Percentiles rank a stretch among this genome's conserved stretches.
Evolutionary conservation across 345 rosid genomes (phyloP).

Genomic region (Erodium maritimum): DNA sequence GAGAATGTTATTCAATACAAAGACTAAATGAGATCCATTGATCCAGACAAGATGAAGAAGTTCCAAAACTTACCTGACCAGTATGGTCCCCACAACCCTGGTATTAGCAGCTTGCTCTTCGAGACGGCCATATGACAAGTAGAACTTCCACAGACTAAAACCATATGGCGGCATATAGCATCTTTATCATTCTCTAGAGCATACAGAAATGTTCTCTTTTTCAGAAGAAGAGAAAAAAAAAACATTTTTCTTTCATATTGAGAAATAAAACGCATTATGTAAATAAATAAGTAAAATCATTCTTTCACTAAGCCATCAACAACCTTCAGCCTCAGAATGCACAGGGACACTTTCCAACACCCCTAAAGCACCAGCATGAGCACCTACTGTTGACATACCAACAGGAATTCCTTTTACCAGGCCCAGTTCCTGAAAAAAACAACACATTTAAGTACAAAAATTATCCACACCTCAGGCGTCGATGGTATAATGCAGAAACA

Average conservation of each 20-base stretch:
- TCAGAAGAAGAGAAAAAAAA: no score
- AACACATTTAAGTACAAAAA: conserved; percentile 1
- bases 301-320: conserved; percentile 5
- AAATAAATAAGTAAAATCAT: background rate
- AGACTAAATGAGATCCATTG: background rate
- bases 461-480: background rate
- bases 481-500: no score
- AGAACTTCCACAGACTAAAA: conserved; percentile 89
- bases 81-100: conserved; percentile 97
- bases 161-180: conserved; percentile 67
- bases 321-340: conserved; percentile 37
- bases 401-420: conserved; percentile 74
- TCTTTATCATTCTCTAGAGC: conserved; percentile 42
- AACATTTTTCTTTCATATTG: no score
- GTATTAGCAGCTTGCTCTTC: conserved; percentile 68
- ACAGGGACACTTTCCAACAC: conserved; percentile 63
- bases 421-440: conserved; percentile 57
- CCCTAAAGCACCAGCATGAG: conserved; percentile 98
- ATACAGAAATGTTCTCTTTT: no score
- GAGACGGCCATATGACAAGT: conserved; percentile 97
- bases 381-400: conserved; percentile 83
- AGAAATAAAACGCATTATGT: background rate
- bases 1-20: no score
- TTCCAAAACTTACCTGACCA: conserved; percentile 69
- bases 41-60: background rate